phyloP scores from a whole-genome alignment of 495 filamentous ascomycete genomes.

The Lentithecium fluviatile region DNA sequence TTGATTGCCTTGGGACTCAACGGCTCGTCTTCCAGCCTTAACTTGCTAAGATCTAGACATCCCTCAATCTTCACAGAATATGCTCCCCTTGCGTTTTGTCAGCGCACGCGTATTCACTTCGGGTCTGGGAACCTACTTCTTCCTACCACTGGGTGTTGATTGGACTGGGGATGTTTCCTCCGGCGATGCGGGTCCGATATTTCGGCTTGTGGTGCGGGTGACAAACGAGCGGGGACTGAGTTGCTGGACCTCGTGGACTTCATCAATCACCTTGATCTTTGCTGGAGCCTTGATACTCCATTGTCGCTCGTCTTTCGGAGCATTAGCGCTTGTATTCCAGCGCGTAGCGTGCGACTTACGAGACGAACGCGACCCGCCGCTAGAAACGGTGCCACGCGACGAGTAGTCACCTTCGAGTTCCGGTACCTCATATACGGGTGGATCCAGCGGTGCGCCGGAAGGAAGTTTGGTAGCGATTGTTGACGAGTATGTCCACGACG shows the following conservation, averaged over 20 bases:
- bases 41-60: slow-evolving; percentile 19
- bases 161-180: not conserved
- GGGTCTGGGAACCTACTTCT: slow-evolving; percentile 3
- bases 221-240: slow-evolving; percentile 27
- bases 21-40: slow-evolving; percentile 15
- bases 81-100: slow-evolving; percentile 4
- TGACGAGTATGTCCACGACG: slow-evolving; percentile 25
- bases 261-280: slow-evolving; percentile 22
- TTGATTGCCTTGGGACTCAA: not conserved
- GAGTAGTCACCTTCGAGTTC: slow-evolving; percentile 22
- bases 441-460: slow-evolving; percentile 31
- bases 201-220: slow-evolving; percentile 19
- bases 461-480: slow-evolving; percentile 23
- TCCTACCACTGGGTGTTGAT: slow-evolving; percentile 1
- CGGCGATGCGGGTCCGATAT: slow-evolving; percentile 9
- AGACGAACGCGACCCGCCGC: slow-evolving; percentile 18
- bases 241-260: slow-evolving; percentile 31
- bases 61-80: slow-evolving; percentile 30
- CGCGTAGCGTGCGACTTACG: slow-evolving; percentile 10
- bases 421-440: slow-evolving; percentile 21
- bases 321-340: not conserved
- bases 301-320: slow-evolving; percentile 18
- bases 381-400: slow-evolving; percentile 23
- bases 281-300: slow-evolving; percentile 9
- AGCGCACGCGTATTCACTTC: not conserved